A percentile compares a stretch with the other conserved stretches of the same genome.
Evolutionary conservation across 1,284 basidiomycete species (phyloP).

Genomic region (Takashimella tepidaria): DNA sequence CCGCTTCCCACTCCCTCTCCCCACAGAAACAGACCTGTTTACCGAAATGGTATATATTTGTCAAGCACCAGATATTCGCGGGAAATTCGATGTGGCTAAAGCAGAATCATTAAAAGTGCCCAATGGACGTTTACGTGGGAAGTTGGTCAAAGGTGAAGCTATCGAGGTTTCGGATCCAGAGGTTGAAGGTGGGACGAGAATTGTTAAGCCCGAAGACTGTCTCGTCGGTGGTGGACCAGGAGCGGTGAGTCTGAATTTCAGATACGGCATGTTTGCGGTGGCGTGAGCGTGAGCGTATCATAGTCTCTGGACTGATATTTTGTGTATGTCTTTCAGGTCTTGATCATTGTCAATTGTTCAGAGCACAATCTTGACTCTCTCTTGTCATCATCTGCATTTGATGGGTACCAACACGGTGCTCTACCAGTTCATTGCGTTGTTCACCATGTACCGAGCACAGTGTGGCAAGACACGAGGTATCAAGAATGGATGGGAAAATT

Average conservation of each 20-base stretch:
- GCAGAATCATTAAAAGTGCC: slow-evolving; percentile 65
- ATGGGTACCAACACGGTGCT: slow-evolving; percentile 45
- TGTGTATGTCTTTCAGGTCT: slow-evolving; percentile 12
- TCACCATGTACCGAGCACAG: slow-evolving; percentile 63
- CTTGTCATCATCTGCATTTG: slow-evolving; percentile 52
- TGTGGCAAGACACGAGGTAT: slow-evolving; percentile 65
- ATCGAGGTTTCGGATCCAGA: slow-evolving; percentile 46
- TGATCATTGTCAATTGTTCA: slow-evolving; percentile 39
- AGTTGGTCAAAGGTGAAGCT: slow-evolving; percentile 47
- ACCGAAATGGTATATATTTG: slow-evolving; percentile 59
- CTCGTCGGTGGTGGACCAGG: slow-evolving; percentile 42
- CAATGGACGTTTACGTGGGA: slow-evolving; percentile 53
- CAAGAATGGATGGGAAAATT: slow-evolving; percentile 66
- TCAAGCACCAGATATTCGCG: slow-evolving; percentile 69
- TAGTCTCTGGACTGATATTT: too few species aligned
- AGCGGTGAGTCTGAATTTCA: slow-evolving; percentile 38
- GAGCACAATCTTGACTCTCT: slow-evolving; percentile 42
- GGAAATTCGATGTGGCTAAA: slow-evolving; percentile 74
- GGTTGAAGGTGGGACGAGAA: slow-evolving; percentile 55
- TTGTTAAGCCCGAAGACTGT: slow-evolving; percentile 47
- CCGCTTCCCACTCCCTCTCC: slow-evolving; percentile 24
- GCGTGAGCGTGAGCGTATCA: too few species aligned
- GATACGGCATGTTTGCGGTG: too few species aligned
- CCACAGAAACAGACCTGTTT: slow-evolving; percentile 20
- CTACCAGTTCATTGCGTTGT: slow-evolving; percentile 56